A percentile compares a stretch with the other conserved stretches of the same genome.
Evolutionary conservation across 2,329 filamentous ascomycete species (phyloP).

Genomic region (Fusarium piperis): DNA sequence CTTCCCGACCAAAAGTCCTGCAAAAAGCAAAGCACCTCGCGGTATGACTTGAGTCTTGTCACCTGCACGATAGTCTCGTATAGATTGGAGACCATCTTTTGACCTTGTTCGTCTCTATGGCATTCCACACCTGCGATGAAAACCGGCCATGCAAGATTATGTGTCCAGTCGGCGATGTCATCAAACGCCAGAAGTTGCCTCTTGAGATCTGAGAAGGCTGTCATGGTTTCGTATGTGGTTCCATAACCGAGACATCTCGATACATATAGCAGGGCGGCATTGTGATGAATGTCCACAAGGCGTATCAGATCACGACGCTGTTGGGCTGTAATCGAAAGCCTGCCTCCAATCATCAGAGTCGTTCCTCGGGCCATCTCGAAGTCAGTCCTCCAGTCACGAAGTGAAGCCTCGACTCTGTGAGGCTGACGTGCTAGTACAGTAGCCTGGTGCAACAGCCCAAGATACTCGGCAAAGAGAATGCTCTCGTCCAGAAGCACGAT

Average conservation of each 20-base stretch:
- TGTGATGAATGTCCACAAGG: constrained; percentile 44
- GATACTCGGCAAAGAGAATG: constrained; percentile 41
- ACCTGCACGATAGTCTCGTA: background rate
- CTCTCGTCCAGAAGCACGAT: constrained; percentile 10
- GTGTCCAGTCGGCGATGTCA: constrained; percentile 25
- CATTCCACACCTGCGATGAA: constrained; percentile 44
- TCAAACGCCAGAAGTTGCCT: background rate
- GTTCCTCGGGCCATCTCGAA: constrained; percentile 43
- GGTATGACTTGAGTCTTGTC: constrained; percentile 4
- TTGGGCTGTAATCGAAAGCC: constrained; percentile 26
- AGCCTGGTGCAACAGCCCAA: constrained; percentile 19
- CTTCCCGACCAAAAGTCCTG: constrained; percentile 39
- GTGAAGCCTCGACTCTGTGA: too few species aligned
- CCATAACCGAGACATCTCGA: constrained; percentile 37
- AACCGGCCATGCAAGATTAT: constrained; percentile 45
- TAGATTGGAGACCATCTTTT: background rate
- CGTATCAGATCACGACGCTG: constrained; percentile 41
- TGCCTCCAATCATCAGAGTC: constrained; percentile 42
- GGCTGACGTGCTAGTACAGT: constrained; percentile 31
- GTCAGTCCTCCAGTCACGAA: constrained; percentile 1
- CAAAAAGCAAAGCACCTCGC: constrained; percentile 15
- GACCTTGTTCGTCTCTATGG: constrained; percentile 22
- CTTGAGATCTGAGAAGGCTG: background rate
- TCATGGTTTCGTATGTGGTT: background rate
- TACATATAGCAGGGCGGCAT: constrained; percentile 42